phyloP scores from a whole-genome alignment of 2,329 filamentous ascomycete species.

The Pseudogymnoascus sp. region DNA sequence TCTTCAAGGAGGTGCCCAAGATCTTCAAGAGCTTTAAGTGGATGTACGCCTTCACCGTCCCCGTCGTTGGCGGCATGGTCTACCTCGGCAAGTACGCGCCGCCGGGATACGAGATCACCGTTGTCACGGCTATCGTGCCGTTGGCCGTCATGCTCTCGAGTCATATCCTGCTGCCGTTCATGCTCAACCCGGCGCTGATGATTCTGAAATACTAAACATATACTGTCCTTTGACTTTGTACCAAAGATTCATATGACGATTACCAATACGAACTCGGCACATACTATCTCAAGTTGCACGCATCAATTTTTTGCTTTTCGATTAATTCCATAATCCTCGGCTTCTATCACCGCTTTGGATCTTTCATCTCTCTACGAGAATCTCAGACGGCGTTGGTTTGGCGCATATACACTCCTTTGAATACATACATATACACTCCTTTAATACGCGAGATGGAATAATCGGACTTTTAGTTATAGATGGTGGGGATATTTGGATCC shows the following conservation, averaged over 20 bases:
- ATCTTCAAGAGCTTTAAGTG: constrained; percentile 50
- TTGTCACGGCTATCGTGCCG: constrained; percentile 54
- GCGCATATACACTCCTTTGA: neutral
- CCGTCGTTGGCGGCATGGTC: constrained; percentile 22
- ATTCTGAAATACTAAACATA: constrained; percentile 36
- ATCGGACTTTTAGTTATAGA: neutral
- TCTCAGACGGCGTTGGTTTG: neutral
- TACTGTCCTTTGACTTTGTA: neutral
- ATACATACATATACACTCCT: neutral
- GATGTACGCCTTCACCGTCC: constrained; percentile 32
- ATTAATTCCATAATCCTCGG: neutral
- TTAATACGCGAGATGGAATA: neutral
- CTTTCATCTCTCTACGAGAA: neutral
- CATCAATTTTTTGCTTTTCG: neutral
- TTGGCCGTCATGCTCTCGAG: constrained; percentile 42
- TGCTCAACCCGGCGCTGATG: constrained; percentile 58
- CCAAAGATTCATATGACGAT: neutral
- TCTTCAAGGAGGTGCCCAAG: constrained; percentile 48
- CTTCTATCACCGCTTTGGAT: neutral
- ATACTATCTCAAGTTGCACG: neutral
- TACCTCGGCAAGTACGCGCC: constrained; percentile 22
- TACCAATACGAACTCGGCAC: neutral
- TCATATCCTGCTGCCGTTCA: constrained; percentile 50
- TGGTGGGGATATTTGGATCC: neutral
- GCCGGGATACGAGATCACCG: constrained; percentile 46